Base-by-base conservation (phyloP, 208 protist species). In the Naegleria gruberi region DNA sequence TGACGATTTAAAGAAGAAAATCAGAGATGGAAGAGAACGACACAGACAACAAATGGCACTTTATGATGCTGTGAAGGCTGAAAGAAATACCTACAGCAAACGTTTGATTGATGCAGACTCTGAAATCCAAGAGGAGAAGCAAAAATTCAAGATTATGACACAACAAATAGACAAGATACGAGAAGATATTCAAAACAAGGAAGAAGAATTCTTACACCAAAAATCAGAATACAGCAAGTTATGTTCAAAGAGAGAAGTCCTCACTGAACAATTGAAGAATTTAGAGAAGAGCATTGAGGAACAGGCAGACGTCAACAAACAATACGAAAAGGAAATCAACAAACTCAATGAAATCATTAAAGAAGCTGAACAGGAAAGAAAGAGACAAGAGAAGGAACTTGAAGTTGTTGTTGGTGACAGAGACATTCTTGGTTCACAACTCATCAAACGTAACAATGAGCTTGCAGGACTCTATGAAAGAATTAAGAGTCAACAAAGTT, bases 401-500 rank as follows among this genome's bases (percentile, higher is more conserved):
- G 93, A 96, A 23, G 93, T 94, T 46, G 95, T 99, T n/a, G 93
- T 98, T 40, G 96, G 97, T 88, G 98, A 99, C 93, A 92, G 97
- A 43, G 97, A 99, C 91, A 94, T 98, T 23, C 94, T 99, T 7
- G 93, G 93, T 73, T 94, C 94, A 47, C 96, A 99, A 91, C 94
- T 98, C n/a, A 98, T 99, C 73, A 90, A 96, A 82, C 93, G 97
- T 42, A 96, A 98, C 82, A 95, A 97, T 91, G 98, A 99, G 93
- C 94, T 99, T 26, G 94, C 95, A 81, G 85, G 94, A 81, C 91
- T 99, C 15, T 99, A 99, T 92, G 97, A 99, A 90, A 98, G 98
- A 91, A 96, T 99, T n/a, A 96, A 96, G 90, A 96, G 98, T 37
- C 96, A 99, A 91, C 93, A 98, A 92, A 93, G 94, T 23, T 95